These are phyloP conservation scores for Passalora sequoiae DNA, from an alignment of 2,329 filamentous ascomycete species.

Conservation along the genomic window DNA sequence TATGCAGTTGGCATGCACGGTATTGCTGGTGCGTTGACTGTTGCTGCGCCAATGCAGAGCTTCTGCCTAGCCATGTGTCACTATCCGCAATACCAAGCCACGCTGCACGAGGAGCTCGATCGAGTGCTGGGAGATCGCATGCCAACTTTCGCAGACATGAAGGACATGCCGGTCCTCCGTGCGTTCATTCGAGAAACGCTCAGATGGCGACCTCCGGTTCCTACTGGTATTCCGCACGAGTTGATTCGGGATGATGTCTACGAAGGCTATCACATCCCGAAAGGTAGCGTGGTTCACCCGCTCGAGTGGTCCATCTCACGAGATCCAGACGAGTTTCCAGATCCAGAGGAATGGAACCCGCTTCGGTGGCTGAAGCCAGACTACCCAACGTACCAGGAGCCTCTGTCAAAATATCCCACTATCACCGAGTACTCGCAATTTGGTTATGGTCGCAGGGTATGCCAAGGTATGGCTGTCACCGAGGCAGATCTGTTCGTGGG, in stretches of 20 bases:
- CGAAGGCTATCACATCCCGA: constrained; percentile 10
- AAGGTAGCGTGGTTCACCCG: constrained; percentile 5
- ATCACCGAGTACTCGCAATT: too few species aligned
- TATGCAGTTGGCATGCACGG: constrained; percentile 10
- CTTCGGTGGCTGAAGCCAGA: too few species aligned
- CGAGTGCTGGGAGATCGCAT: constrained; percentile 14
- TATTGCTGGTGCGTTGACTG: constrained; percentile 10
- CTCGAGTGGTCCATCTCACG: too few species aligned
- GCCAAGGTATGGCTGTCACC: constrained; percentile 27
- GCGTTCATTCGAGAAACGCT: constrained; percentile 22
- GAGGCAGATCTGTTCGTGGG: constrained; percentile 33
- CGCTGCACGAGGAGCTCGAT: constrained; percentile 47
- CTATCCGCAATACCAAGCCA: constrained; percentile 50
- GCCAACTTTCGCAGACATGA: constrained; percentile 17
- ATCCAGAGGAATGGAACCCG: too few species aligned
- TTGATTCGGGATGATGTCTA: constrained; percentile 12
- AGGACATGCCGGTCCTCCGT: constrained; percentile 17
- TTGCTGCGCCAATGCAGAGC: constrained; percentile 8
- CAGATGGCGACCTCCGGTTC: constrained; percentile 19
- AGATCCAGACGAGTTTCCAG: too few species aligned
- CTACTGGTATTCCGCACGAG: constrained; percentile 31
- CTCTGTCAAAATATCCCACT: too few species aligned
- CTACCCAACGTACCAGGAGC: too few species aligned
- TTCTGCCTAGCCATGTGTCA: constrained; percentile 27
- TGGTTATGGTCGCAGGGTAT: constrained; percentile 44